A percentile compares a stretch with the other conserved stretches of the same genome.
Conservation (phyloP, 2,329 filamentous ascomycete species). For the Calonectria pseudoturangicola region DNA sequence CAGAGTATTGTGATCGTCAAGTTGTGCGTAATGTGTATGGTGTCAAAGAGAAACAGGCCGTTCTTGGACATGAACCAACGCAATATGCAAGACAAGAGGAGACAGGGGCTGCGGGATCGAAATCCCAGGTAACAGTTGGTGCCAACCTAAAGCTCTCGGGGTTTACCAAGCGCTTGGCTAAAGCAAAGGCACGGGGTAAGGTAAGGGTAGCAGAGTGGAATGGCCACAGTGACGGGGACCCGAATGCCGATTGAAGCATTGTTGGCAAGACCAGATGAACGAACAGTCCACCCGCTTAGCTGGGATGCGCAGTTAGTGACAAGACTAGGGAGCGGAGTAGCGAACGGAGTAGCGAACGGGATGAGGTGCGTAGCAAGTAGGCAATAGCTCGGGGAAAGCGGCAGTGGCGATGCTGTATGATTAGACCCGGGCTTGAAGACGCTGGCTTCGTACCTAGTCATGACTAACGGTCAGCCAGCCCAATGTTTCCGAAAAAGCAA, state of each 20-base stretch:
- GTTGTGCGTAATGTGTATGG: conserved; percentile 2
- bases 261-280: neutral
- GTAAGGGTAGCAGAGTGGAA: neutral
- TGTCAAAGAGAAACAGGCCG: conserved; percentile 15
- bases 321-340: conserved; percentile 15
- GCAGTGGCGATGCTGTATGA: conserved; percentile 45
- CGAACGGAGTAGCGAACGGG: neutral
- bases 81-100: conserved; percentile 28
- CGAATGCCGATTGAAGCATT: conserved; percentile 1
- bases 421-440: conserved; percentile 33
- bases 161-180: conserved; percentile 3
- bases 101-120: conserved; percentile 16
- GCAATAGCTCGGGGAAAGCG: conserved; percentile 6
- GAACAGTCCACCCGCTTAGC: neutral
- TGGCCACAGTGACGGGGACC: neutral
- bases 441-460: conserved; percentile 9
- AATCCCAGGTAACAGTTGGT: neutral
- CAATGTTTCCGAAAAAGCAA: neutral
- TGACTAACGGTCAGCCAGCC: conserved; percentile 19
- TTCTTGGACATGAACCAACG: conserved; percentile 24
- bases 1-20: conserved; percentile 21
- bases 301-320: conserved; percentile 2
- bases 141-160: neutral
- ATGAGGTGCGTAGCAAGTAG: conserved; percentile 2
- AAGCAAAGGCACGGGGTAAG: conserved; percentile 28